phyloP scores from a whole-genome alignment of 2,329 filamentous ascomycete species.

The Pleochaeta shiraiana region DNA sequence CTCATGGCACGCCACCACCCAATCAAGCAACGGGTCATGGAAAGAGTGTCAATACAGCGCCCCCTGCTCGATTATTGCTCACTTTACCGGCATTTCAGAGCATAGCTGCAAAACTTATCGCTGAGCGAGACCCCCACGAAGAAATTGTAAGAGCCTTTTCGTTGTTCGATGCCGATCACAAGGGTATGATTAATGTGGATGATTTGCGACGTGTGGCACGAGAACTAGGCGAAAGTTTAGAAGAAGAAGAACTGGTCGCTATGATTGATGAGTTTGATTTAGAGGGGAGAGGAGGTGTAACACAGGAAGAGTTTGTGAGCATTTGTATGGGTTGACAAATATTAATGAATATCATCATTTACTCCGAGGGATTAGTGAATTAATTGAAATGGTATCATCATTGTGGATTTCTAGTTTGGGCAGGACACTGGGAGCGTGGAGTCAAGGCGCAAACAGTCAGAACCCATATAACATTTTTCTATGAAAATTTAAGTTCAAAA shows the following conservation, averaged over 20 bases:
- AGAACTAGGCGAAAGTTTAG: slow-evolving; percentile 79
- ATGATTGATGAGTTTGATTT: slow-evolving; percentile 99
- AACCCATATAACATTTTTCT: no score
- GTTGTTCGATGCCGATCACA: slow-evolving; percentile 81
- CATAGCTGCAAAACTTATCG: slow-evolving; percentile 60
- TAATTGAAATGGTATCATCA: no score
- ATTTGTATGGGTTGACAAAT: slow-evolving; percentile 18
- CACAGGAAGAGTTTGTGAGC: slow-evolving; percentile 39
- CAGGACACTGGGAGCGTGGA: background rate
- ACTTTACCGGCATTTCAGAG: slow-evolving; percentile 50
- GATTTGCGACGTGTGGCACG: slow-evolving; percentile 73
- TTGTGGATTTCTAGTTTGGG: no score
- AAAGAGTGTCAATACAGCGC: slow-evolving; percentile 21
- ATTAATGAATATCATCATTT: no score
- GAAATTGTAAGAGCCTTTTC: slow-evolving; percentile 84
- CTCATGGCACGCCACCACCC: slow-evolving; percentile 48
- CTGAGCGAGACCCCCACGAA: slow-evolving; percentile 65
- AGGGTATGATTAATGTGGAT: slow-evolving; percentile 74
- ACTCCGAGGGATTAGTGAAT: no score
- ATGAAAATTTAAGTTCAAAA: no score
- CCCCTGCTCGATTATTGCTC: slow-evolving; percentile 37
- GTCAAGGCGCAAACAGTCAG: background rate
- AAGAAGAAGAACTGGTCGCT: slow-evolving; percentile 75
- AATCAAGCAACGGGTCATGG: slow-evolving; percentile 25
- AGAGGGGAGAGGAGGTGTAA: slow-evolving; percentile 67